phyloP scores from a whole-genome alignment of 345 rosid species.

The Ceriops tagal region DNA sequence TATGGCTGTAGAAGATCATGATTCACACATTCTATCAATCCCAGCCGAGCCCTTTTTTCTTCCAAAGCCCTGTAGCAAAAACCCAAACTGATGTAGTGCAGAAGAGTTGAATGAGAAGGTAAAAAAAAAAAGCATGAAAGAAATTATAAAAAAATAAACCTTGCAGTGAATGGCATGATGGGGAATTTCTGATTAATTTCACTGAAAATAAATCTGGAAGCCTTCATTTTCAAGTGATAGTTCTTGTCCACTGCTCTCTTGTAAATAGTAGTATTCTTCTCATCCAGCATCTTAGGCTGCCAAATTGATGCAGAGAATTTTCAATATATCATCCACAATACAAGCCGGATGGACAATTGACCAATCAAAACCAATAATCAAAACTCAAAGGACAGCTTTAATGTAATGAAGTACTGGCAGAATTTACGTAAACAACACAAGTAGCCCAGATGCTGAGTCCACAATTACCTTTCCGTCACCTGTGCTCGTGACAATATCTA shows the following conservation, averaged over 20 bases:
- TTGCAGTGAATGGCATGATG: slow-evolving; percentile 83
- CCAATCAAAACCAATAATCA: too few species aligned
- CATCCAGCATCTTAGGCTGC: slow-evolving; percentile 94
- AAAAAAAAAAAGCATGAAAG: background rate
- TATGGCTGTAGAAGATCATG: slow-evolving; percentile 95
- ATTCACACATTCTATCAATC: slow-evolving; percentile 93
- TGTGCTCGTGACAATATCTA: slow-evolving; percentile 86
- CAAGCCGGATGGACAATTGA: too few species aligned
- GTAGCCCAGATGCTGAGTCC: background rate
- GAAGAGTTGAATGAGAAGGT: background rate
- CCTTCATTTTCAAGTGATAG: slow-evolving; percentile 96
- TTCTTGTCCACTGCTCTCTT: slow-evolving; percentile 80
- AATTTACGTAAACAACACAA: background rate
- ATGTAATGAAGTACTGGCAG: too few species aligned
- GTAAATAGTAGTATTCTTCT: slow-evolving; percentile 90
- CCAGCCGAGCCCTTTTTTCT: slow-evolving; percentile 94
- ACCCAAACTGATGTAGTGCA: background rate
- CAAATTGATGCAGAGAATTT: slow-evolving; percentile 15
- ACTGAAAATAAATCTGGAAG: slow-evolving; percentile 93
- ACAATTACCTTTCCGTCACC: slow-evolving; percentile 98
- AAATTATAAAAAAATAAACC: slow-evolving; percentile 36
- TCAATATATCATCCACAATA: background rate
- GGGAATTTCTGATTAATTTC: slow-evolving; percentile 82
- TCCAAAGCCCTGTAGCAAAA: slow-evolving; percentile 67
- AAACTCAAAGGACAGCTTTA: too few species aligned